phyloP scores from a whole-genome alignment of 2,329 filamentous ascomycete species.

The Orbilia blumenaviensis region DNA sequence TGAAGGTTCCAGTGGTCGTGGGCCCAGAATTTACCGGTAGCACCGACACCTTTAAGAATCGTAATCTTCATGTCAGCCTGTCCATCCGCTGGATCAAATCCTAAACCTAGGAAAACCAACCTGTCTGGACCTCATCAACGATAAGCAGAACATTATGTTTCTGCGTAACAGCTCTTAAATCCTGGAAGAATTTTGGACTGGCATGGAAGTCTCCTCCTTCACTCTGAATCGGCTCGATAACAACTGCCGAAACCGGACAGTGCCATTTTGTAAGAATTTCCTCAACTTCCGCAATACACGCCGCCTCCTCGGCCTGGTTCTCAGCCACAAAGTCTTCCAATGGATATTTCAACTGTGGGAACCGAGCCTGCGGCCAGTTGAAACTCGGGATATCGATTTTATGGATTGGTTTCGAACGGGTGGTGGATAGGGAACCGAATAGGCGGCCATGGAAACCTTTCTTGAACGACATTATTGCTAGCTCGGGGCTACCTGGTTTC shows the following conservation, averaged over 20 bases:
- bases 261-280: constrained; percentile 76
- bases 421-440: constrained; percentile 86
- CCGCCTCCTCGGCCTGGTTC: constrained; percentile 82
- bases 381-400: constrained; percentile 95
- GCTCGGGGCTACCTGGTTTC: constrained; percentile 76
- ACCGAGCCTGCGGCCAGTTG: constrained; percentile 91
- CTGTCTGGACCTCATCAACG: constrained; percentile 93
- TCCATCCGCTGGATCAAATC: background rate
- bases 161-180: constrained; percentile 79
- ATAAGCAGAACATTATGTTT: constrained; percentile 83
- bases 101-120: constrained; percentile 63
- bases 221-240: constrained; percentile 91
- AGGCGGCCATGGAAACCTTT: constrained; percentile 89
- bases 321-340: constrained; percentile 80
- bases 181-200: constrained; percentile 84
- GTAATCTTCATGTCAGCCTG: background rate
- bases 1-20: constrained; percentile 91
- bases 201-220: constrained; percentile 96
- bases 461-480: constrained; percentile 90
- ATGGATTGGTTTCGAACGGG: constrained; percentile 91
- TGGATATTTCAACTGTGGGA: constrained; percentile 86
- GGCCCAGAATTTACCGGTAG: constrained; percentile 94
- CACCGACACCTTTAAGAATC: constrained; percentile 69
- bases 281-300: constrained; percentile 84
- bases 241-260: constrained; percentile 79